These are phyloP conservation scores for Phylloporus sp. DNA, from an alignment of 768 basidiomycete genomes.

Conservation along the genomic window DNA sequence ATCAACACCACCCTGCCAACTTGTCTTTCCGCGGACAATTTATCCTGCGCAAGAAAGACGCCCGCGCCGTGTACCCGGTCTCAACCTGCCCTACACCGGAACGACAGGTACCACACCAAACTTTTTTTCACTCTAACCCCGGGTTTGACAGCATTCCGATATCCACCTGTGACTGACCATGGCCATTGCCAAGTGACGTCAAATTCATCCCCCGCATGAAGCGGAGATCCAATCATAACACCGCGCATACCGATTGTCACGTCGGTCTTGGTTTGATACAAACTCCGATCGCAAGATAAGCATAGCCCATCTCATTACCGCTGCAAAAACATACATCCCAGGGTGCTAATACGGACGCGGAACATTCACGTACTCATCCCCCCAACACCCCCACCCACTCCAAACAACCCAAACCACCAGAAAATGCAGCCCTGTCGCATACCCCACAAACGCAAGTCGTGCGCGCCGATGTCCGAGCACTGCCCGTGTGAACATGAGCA, in stretches of 20 bases:
- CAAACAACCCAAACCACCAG: constrained; percentile 70
- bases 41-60: neutral
- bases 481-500: constrained; percentile 78
- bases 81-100: neutral
- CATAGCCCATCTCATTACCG: too few species aligned
- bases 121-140: too few species aligned
- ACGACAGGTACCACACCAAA: too few species aligned
- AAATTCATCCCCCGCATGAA: too few species aligned
- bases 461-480: constrained; percentile 88
- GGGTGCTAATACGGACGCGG: constrained; percentile 14
- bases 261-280: neutral
- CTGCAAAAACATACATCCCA: too few species aligned
- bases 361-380: constrained; percentile 19
- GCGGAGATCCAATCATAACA: too few species aligned
- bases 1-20: neutral
- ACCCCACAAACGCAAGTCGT: constrained; percentile 85
- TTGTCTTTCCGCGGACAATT: neutral
- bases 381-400: constrained; percentile 60
- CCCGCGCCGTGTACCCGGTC: neutral
- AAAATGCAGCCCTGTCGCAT: constrained; percentile 77
- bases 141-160: too few species aligned
- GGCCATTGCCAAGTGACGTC: too few species aligned
- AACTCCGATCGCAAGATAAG: too few species aligned
- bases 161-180: too few species aligned
- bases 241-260: neutral